phyloP scores from a whole-genome alignment of 1,139 yeast genomes.

The Zygoascus meyerae region DNA sequence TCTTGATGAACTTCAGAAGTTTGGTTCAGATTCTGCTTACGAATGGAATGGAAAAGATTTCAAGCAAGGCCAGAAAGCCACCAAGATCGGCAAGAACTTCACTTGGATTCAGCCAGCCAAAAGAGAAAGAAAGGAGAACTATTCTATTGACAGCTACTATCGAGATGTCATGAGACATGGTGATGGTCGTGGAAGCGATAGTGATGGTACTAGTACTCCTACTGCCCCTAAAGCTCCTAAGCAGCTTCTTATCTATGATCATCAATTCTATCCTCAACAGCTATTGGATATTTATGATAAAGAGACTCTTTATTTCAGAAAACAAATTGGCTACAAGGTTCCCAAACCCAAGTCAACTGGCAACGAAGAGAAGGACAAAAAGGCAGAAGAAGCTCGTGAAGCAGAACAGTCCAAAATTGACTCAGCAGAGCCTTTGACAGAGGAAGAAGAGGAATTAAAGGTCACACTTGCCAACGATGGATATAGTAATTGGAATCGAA shows the following conservation, averaged over 20 bases:
- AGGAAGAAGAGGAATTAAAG: constrained; percentile 64
- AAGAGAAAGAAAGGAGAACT: constrained; percentile 85
- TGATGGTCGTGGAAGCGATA: constrained; percentile 13
- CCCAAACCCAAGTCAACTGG: constrained; percentile 38
- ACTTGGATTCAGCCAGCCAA: constrained; percentile 81
- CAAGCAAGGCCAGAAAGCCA: constrained; percentile 36
- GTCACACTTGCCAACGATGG: constrained; percentile 57
- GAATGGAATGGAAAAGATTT: constrained; percentile 96
- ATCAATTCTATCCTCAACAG: constrained; percentile 75
- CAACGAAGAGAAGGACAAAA: constrained; percentile 37
- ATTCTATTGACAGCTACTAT: constrained; percentile 81
- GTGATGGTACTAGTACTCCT: constrained; percentile 24
- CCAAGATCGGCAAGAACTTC: constrained; percentile 28
- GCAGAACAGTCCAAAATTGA: constrained; percentile 69
- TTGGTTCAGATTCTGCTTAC: constrained; percentile 84
- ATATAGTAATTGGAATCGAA: constrained; percentile 74
- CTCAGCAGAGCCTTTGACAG: constrained; percentile 64
- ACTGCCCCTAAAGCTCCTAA: constrained; percentile 63
- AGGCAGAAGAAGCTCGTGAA: constrained; percentile 49
- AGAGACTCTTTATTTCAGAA: constrained; percentile 73
- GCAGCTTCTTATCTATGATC: constrained; percentile 67
- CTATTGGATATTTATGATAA: constrained; percentile 62
- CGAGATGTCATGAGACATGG: constrained; percentile 54
- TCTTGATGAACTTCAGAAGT: constrained; percentile 85
- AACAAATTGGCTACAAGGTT: constrained; percentile 65